A percentile compares a stretch with the other conserved stretches of the same genome.
These are phyloP conservation scores for Penicillium aurantiogriseum DNA, from an alignment of 2,329 filamentous ascomycete genomes.

Conservation along the genomic window DNA sequence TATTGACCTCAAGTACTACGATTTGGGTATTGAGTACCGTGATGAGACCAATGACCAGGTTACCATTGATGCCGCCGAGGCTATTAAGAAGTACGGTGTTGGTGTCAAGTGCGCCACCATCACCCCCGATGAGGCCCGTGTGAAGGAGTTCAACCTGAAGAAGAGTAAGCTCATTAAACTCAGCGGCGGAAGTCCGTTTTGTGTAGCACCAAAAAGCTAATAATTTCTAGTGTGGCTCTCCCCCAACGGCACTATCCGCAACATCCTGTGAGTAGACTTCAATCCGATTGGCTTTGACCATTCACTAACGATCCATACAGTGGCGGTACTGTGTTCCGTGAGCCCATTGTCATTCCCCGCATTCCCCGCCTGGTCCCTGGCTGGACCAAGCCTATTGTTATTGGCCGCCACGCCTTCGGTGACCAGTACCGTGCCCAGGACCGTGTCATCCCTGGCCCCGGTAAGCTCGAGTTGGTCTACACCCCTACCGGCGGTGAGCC, in stretches of 20 bases:
- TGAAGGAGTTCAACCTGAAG: slow-evolving; percentile 98
- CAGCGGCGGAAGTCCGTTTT: not conserved
- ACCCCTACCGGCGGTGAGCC: slow-evolving; percentile 77
- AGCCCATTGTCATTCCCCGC: slow-evolving; percentile 92
- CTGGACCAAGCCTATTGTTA: slow-evolving; percentile 99
- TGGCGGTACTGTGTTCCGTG: slow-evolving; percentile 96
- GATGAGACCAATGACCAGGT: slow-evolving; percentile 96
- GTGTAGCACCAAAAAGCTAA: slow-evolving; percentile 10
- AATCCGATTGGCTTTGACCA: not conserved
- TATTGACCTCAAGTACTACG: slow-evolving; percentile 98
- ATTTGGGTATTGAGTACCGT: slow-evolving; percentile 88
- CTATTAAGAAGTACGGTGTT: slow-evolving; percentile 98
- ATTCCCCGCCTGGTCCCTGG: slow-evolving; percentile 92
- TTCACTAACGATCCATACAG: slow-evolving; percentile 34
- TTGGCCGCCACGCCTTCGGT: slow-evolving; percentile 96
- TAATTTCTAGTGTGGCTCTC: slow-evolving; percentile 81
- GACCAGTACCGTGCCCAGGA: slow-evolving; percentile 99
- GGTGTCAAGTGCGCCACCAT: slow-evolving; percentile 99
- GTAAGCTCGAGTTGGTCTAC: slow-evolving; percentile 92
- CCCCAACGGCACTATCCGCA: slow-evolving; percentile 83
- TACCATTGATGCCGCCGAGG: slow-evolving; percentile 90
- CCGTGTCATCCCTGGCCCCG: slow-evolving; percentile 74
- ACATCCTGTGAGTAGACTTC: slow-evolving; percentile 54
- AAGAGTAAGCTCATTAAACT: slow-evolving; percentile 70
- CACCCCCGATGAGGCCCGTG: slow-evolving; percentile 93